Conservation (phyloP, 257 asterid genomes). For the Solanum tacnaense region DNA sequence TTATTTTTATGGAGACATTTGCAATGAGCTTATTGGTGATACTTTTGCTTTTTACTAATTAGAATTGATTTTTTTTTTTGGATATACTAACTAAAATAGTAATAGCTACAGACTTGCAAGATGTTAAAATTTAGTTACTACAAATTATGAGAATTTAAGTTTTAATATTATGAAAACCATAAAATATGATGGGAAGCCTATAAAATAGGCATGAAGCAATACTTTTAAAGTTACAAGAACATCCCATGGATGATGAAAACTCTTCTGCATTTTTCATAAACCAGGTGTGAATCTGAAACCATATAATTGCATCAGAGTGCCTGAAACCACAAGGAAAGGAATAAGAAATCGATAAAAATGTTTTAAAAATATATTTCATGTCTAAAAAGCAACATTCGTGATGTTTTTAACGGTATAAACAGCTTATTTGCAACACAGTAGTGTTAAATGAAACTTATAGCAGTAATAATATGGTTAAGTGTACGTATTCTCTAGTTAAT, state of each 20-base stretch:
- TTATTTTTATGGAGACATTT: not conserved
- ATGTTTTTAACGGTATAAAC: not conserved
- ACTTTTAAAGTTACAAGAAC: not conserved
- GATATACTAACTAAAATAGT: not conserved
- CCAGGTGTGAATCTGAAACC: not conserved
- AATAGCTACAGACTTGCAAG: not conserved
- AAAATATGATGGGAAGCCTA: not conserved
- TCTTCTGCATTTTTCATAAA: not conserved
- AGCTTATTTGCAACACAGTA: not conserved
- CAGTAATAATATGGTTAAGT: not conserved
- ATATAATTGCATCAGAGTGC: not conserved
- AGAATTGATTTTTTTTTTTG: not conserved
- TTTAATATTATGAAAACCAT: not conserved
- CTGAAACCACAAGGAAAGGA: not conserved
- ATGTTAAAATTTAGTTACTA: not conserved
- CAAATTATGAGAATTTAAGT: not conserved
- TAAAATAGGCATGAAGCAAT: not conserved
- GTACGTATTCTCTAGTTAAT: not conserved
- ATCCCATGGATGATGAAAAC: not conserved
- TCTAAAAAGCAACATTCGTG: not conserved
- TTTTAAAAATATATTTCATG: not conserved
- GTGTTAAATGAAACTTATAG: not conserved
- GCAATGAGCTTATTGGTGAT: not conserved
- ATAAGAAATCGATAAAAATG: not conserved
- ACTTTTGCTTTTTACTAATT: not conserved